Evolutionary conservation across 495 filamentous ascomycete genomes (phyloP), one percentile per base, ranked within the genome.

Genomic region (Penicillium alfredii): DNA sequence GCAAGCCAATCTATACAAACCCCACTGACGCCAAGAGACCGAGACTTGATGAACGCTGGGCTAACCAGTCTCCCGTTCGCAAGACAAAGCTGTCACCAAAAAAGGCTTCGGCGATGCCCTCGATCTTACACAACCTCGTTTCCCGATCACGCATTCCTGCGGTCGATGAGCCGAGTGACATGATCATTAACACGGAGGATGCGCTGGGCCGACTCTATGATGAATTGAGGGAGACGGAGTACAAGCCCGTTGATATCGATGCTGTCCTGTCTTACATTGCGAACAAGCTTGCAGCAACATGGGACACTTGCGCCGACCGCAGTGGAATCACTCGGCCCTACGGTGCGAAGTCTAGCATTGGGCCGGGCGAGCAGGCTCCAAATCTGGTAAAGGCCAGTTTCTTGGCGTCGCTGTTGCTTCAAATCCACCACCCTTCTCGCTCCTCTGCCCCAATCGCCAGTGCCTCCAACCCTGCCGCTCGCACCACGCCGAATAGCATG

Each of bases 381-480:
- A 49, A 66, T 11, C 66, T 86, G 20, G 72, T 74, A 27, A 88
- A 88, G 52, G 85, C 88, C 8, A 76, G 73, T 40, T 92, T 81
- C 50, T 34, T 94, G 6, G 78, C 76, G 17, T 76, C 73, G 11
- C 60, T 94, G 9, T 65, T 87, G 6, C 69, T 94, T 13, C 75
- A 76, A 35, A 70, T 93, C 20, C 82, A 88, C 47, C 82, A 92
- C 52, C 83, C 85, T 20, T 68, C 69, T 13, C 58, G 53, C 13
- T 43, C 48, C 27, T 47, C 46, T 38, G 33, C 55, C 8, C 56
- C 60, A 31, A 54, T 60, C 39, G 41, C 53, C 12, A 40, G 35
- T 7, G 45, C 41, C 13, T 47, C 48, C 7, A 56, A 45, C 27
- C 45, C 51, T 13, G 30, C 48, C 14, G 47, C 49, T 12, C 53